These are phyloP conservation scores for Trypanosoma conorhini DNA, from an alignment of 208 protist species.

Conservation along the genomic window DNA sequence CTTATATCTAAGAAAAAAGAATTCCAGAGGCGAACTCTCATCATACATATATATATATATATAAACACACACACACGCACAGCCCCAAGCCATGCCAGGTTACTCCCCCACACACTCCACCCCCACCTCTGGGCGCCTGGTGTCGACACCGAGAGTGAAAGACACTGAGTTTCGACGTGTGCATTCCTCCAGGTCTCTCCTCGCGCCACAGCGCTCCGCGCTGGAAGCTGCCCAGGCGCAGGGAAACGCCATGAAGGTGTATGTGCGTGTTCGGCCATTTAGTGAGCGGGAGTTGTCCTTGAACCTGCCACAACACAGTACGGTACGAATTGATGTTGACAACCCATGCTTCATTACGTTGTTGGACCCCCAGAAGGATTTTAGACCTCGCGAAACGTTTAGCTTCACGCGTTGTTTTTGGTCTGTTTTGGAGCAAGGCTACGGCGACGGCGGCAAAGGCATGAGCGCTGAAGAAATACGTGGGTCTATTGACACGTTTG, in stretches of 20 bases:
- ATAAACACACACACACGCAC: conserved; percentile 9
- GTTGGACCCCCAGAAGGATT: conserved; percentile 62
- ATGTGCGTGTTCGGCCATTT: conserved; percentile 84
- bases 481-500: conserved; percentile 43
- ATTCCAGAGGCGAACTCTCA: not conserved
- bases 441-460: conserved; percentile 2
- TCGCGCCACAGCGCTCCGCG: conserved; percentile 5
- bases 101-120: conserved; percentile 17
- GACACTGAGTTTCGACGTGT: conserved; percentile 25
- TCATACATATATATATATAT: conserved; percentile 31
- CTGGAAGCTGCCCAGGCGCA: conserved; percentile 30
- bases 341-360: conserved; percentile 72
- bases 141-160: conserved; percentile 19
- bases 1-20: not conserved
- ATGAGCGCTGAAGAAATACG: conserved; percentile 24
- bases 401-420: conserved; percentile 80
- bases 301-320: conserved; percentile 45
- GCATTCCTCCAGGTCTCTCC: conserved; percentile 14
- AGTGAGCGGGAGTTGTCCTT: conserved; percentile 74
- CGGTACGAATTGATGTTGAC: conserved; percentile 69
- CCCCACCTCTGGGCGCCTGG: not conserved
- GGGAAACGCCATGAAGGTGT: conserved; percentile 82
- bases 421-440: conserved; percentile 58
- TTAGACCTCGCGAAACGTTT: conserved; percentile 58
- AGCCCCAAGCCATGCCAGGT: not conserved